Evolutionary conservation across 495 filamentous ascomycete species (phyloP).

Genomic region (Penicillium waksmanii): DNA sequence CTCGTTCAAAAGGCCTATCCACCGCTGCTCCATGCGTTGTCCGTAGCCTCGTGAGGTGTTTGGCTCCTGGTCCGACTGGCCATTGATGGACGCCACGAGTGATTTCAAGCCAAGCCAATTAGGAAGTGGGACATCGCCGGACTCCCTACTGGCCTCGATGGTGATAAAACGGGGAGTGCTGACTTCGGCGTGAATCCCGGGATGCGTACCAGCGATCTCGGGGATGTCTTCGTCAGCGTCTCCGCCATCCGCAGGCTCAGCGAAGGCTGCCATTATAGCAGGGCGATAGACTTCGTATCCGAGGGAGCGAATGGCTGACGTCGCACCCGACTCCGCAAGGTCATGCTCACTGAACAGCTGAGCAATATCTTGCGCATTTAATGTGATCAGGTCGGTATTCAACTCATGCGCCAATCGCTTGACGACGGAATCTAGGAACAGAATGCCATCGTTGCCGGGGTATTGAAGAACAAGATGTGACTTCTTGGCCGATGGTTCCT

Average conservation of each 20-base stretch:
- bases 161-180: conserved; percentile 42
- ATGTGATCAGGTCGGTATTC: conserved; percentile 73
- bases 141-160: conserved; percentile 40
- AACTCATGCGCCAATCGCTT: conserved; percentile 60
- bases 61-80: conserved; percentile 29
- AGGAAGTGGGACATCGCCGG: conserved; percentile 41
- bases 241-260: conserved; percentile 40
- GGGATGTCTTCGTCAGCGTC: conserved; percentile 48
- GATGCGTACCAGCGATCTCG: conserved; percentile 28
- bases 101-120: conserved; percentile 42
- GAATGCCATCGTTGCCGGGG: conserved; percentile 59
- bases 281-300: conserved; percentile 65
- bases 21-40: conserved; percentile 34
- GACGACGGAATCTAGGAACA: conserved; percentile 62
- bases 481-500: conserved; percentile 58
- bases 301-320: conserved; percentile 55
- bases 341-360: conserved; percentile 77
- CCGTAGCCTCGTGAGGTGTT: conserved; percentile 18
- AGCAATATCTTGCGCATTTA: conserved; percentile 81
- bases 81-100: conserved; percentile 42
- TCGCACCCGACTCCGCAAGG: conserved; percentile 41
- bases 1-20: conserved; percentile 42
- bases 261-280: conserved; percentile 29
- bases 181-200: conserved; percentile 24
- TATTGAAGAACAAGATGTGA: conserved; percentile 69